Evolutionary conservation across 441 rosid genomes (phyloP).

Genomic region (Arabidopsis lyrata): DNA sequence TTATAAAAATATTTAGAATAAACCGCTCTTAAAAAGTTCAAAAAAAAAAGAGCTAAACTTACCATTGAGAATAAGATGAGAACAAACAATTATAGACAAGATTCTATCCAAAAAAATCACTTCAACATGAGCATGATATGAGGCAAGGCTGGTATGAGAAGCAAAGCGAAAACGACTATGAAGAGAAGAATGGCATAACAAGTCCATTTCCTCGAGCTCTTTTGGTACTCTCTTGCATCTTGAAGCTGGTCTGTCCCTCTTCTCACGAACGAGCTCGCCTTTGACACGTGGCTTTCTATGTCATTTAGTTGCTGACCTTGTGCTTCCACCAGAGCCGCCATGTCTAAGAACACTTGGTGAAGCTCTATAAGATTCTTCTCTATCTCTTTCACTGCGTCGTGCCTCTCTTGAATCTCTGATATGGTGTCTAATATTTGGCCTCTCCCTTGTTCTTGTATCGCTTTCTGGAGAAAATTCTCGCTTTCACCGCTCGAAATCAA

Average conservation of each 20-base stretch:
- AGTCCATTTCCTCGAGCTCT: conserved; percentile 81
- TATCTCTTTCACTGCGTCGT: conserved; percentile 84
- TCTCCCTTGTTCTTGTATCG: conserved; percentile 89
- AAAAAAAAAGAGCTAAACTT: background rate
- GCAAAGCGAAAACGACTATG: conserved; percentile 48
- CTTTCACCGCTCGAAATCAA: conserved; percentile 88
- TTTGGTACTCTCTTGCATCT: conserved; percentile 78
- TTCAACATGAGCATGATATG: conserved; percentile 46
- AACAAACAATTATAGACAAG: background rate
- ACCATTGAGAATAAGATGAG: background rate
- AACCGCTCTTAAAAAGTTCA: background rate
- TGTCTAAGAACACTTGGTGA: conserved; percentile 87
- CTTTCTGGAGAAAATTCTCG: conserved; percentile 82
- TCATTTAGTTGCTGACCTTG: conserved; percentile 89
- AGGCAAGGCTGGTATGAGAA: conserved; percentile 62
- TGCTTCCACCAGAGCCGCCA: conserved; percentile 89
- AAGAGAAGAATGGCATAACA: conserved; percentile 66
- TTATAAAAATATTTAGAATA: background rate
- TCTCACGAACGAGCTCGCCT: conserved; percentile 84
- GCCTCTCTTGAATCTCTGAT: conserved; percentile 89
- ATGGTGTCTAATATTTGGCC: conserved; percentile 81
- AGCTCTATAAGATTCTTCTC: conserved; percentile 86
- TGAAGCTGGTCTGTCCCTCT: conserved; percentile 79
- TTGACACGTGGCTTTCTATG: conserved; percentile 87
- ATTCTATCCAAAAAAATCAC: conserved; percentile 23